Conservation (phyloP, 2,329 filamentous ascomycete genomes). For the Curvularia verruculosa region DNA sequence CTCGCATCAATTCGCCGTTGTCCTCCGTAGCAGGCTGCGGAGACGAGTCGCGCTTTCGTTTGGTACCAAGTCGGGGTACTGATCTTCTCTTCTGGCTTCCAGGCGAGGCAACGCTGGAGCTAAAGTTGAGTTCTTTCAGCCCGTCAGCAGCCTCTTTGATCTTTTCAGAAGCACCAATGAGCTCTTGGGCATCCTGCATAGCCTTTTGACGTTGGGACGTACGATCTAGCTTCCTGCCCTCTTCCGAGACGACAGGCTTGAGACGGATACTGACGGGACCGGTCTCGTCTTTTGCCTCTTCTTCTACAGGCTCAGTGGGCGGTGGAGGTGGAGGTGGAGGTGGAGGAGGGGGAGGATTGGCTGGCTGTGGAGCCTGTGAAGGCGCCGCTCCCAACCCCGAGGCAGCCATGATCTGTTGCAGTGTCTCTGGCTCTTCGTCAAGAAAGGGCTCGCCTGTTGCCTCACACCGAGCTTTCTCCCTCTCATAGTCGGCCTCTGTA, state of each 20-base stretch:
- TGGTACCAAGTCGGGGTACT: constrained; percentile 47
- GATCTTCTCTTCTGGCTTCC: constrained; percentile 32
- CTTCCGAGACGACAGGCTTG: constrained; percentile 79
- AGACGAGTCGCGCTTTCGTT: constrained; percentile 62
- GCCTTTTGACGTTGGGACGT: constrained; percentile 63
- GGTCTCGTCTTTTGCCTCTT: constrained; percentile 60
- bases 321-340: no score
- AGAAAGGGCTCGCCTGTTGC: constrained; percentile 70
- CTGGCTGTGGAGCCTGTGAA: constrained; percentile 19
- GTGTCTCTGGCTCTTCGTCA: constrained; percentile 55
- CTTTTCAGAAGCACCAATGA: constrained; percentile 45
- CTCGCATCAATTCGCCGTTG: constrained; percentile 23
- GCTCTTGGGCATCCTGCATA: constrained; percentile 47
- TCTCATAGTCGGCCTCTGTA: constrained; percentile 53
- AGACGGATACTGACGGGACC: constrained; percentile 74
- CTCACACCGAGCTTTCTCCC: constrained; percentile 63
- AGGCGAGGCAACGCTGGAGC: constrained; percentile 26
- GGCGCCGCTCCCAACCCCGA: constrained; percentile 25
- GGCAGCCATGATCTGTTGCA: constrained; percentile 31
- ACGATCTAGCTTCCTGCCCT: constrained; percentile 75
- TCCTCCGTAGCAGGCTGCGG: constrained; percentile 35
- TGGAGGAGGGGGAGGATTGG: no score
- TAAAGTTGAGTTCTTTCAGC: constrained; percentile 44
- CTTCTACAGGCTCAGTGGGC: constrained; percentile 19
- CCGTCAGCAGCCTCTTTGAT: constrained; percentile 44